Percentiles rank a stretch among this genome's conserved stretches.
Evolutionary conservation across 371 early-diverging fungal species (phyloP).

Genomic region (Choanephora cucurbitarum): DNA sequence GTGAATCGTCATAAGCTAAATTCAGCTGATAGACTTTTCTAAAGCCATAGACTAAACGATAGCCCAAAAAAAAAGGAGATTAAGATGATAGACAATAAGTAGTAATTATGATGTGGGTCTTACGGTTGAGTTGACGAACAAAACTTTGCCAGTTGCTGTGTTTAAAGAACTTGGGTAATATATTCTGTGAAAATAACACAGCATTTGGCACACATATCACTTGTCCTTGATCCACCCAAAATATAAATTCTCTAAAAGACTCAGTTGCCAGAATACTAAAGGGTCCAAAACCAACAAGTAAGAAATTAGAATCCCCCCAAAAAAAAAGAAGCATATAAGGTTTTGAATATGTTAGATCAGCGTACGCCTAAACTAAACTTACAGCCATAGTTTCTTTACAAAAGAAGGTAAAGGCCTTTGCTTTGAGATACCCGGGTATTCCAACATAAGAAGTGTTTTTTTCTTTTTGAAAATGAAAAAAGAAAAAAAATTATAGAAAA

Average conservation of each 20-base stretch:
- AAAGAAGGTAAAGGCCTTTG: slow-evolving; percentile 12
- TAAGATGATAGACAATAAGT: no score
- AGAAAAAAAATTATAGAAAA: slow-evolving; percentile 3
- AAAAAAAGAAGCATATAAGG: no score
- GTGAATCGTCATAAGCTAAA: slow-evolving; percentile 10
- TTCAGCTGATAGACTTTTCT: slow-evolving; percentile 16
- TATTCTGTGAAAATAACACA: slow-evolving; percentile 47
- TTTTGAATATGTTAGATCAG: no score
- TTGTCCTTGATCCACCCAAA: slow-evolving; percentile 61
- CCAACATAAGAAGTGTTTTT: neutral
- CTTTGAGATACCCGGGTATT: neutral
- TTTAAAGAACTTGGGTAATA: slow-evolving; percentile 85
- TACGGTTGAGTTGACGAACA: slow-evolving; percentile 89
- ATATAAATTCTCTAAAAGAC: slow-evolving; percentile 53
- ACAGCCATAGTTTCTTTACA: slow-evolving; percentile 19
- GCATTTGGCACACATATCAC: slow-evolving; percentile 62
- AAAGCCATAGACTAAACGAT: slow-evolving; percentile 15
- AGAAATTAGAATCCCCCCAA: neutral
- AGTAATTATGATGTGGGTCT: neutral
- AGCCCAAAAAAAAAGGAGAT: no score
- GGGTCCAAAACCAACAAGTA: neutral
- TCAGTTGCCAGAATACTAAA: slow-evolving; percentile 56
- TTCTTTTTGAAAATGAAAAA: slow-evolving; percentile 4
- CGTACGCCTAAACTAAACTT: no score
- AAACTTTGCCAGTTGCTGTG: slow-evolving; percentile 92